Percentiles rank a stretch among this genome's conserved stretches.
phyloP scores from a whole-genome alignment of 2,329 filamentous ascomycete genomes.

The Fusarium avenaceum region DNA sequence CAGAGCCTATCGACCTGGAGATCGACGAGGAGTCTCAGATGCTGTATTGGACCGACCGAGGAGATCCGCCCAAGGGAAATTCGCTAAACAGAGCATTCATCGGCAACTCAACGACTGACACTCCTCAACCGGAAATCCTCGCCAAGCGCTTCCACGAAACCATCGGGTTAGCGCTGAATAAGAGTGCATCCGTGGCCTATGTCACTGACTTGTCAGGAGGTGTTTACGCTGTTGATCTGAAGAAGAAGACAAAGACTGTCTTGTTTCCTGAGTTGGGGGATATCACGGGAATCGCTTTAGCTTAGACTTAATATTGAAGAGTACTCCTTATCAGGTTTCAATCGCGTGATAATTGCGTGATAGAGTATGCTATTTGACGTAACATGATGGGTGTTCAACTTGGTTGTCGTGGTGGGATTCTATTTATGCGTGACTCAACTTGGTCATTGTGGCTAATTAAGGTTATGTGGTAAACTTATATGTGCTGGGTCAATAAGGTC shows the following conservation, averaged over 20 bases:
- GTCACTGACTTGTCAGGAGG: background rate
- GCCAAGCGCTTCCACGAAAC: background rate
- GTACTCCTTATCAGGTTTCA: background rate
- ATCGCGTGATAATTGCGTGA: background rate
- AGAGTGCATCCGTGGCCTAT: background rate
- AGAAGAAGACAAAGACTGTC: background rate
- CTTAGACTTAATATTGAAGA: background rate
- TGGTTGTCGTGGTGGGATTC: too few relatives aligned
- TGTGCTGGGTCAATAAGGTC: too few relatives aligned
- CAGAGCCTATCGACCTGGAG: background rate
- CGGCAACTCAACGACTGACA: rapidly evolving
- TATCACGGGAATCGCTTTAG: conserved; percentile 14
- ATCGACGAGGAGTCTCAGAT: background rate
- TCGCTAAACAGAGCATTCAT: background rate
- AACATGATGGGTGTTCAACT: too few relatives aligned
- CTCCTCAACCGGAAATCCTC: background rate
- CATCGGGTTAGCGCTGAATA: background rate
- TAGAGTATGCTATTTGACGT: background rate
- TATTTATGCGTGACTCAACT: too few relatives aligned
- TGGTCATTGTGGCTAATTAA: too few relatives aligned
- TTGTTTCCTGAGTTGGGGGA: conserved; percentile 1
- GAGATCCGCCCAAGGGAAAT: background rate
- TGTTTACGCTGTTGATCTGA: background rate
- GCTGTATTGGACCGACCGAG: background rate
- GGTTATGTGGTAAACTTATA: too few relatives aligned